Percentiles rank a stretch among this genome's conserved stretches.
These are phyloP conservation scores for Eragrostis curvula DNA, from an alignment of 176 grass and related monocot genomes.

Conservation along the genomic window DNA sequence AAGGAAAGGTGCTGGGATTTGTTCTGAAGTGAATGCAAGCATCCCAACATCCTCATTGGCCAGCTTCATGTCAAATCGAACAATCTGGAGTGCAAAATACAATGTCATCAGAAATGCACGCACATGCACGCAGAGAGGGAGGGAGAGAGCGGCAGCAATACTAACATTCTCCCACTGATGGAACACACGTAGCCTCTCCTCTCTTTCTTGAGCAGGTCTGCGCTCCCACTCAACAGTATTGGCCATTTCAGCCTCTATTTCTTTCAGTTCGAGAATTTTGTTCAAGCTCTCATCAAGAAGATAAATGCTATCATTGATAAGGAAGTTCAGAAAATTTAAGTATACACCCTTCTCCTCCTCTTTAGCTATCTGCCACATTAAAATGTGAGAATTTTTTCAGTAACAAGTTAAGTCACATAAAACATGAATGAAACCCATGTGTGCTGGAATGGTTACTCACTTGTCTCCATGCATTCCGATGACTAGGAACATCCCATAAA, in stretches of 20 bases:
- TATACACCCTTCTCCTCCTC: slow-evolving; percentile 96
- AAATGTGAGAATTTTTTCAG: slow-evolving; percentile 29
- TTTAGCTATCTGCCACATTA: slow-evolving; percentile 72
- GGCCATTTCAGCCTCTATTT: slow-evolving; percentile 96
- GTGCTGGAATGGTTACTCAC: slow-evolving; percentile 46
- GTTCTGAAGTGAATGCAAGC: slow-evolving; percentile 97
- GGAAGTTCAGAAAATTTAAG: slow-evolving; percentile 97
- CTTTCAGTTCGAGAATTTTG: slow-evolving; percentile 95
- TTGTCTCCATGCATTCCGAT: slow-evolving; percentile 88
- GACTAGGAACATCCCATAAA: slow-evolving; percentile 95
- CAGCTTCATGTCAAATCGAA: slow-evolving; percentile 96
- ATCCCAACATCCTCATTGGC: slow-evolving; percentile 98
- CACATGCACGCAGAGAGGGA: neutral
- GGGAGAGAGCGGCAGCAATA: slow-evolving; percentile 32
- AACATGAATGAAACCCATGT: neutral
- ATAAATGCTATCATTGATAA: slow-evolving; percentile 99
- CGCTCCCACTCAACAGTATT: slow-evolving; percentile 74
- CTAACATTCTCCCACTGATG: slow-evolving; percentile 92
- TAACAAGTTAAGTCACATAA: neutral
- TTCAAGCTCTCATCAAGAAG: slow-evolving; percentile 99
- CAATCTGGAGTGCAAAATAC: slow-evolving; percentile 73
- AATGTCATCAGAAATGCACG: slow-evolving; percentile 17
- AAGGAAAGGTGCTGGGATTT: slow-evolving; percentile 95
- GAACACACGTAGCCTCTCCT: slow-evolving; percentile 85
- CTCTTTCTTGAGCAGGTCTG: slow-evolving; percentile 88